Evolutionary conservation across 306 rosid genomes (phyloP).

Genomic region (Prunus mongolica): DNA sequence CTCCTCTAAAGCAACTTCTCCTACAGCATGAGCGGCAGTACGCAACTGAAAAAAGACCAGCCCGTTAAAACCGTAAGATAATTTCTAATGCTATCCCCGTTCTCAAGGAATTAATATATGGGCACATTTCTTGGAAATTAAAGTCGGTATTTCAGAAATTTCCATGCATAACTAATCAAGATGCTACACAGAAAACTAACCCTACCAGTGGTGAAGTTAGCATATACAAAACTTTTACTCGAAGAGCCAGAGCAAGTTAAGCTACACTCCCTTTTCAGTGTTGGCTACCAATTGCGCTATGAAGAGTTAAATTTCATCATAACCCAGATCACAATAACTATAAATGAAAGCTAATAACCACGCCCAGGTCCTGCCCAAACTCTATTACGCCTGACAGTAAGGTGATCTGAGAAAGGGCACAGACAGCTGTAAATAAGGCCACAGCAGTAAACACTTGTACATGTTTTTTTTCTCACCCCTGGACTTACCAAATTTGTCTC

Average conservation of each 20-base stretch:
- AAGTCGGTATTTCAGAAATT: background rate
- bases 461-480: background rate
- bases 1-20: conserved; percentile 75
- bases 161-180: background rate
- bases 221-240: background rate
- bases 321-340: background rate
- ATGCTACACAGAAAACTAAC: background rate
- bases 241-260: background rate
- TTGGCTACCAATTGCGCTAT: background rate
- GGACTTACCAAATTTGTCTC: background rate
- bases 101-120: background rate
- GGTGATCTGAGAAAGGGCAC: background rate
- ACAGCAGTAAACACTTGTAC: background rate
- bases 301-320: background rate
- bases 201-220: background rate
- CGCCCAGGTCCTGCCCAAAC: background rate
- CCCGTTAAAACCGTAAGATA: background rate
- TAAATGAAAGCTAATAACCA: background rate
- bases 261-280: background rate
- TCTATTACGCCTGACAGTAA: background rate
- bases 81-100: background rate
- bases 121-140: background rate
- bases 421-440: background rate
- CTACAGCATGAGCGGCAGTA: conserved; percentile 87
- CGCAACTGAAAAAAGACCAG: conserved; percentile 47